Evolutionary conservation across 2,329 filamentous ascomycete genomes (phyloP).

Genomic region (Neofusicoccum ribis): DNA sequence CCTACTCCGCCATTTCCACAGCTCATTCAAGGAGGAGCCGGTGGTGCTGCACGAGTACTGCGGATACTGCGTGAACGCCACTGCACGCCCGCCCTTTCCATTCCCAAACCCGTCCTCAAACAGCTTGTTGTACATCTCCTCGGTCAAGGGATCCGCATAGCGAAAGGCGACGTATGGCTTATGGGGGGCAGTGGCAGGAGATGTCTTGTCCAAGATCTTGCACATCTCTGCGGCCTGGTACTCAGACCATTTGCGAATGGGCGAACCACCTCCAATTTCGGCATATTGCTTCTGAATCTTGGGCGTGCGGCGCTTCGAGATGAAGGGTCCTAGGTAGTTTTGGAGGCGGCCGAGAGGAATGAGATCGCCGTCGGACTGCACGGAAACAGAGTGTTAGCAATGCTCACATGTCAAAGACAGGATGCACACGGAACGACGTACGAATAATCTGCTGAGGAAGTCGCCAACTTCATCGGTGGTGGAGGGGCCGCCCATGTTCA

Average conservation of each 20-base stretch:
- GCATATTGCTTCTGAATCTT: slow-evolving; percentile 97
- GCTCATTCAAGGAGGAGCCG: slow-evolving; percentile 90
- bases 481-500: slow-evolving; percentile 97
- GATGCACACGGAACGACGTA: slow-evolving; percentile 49
- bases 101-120: slow-evolving; percentile 87
- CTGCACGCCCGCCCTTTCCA: slow-evolving; percentile 86
- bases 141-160: slow-evolving; percentile 89
- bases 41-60: slow-evolving; percentile 99
- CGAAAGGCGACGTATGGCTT: slow-evolving; percentile 97
- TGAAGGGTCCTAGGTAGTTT: slow-evolving; percentile 83
- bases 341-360: slow-evolving; percentile 95
- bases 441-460: slow-evolving; percentile 90
- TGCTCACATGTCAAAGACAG: background rate
- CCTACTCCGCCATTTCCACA: slow-evolving; percentile 94
- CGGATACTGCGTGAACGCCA: slow-evolving; percentile 97
- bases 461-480: slow-evolving; percentile 84
- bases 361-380: slow-evolving; percentile 82
- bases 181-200: slow-evolving; percentile 90
- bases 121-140: slow-evolving; percentile 84
- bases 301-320: slow-evolving; percentile 82
- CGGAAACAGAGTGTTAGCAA: background rate
- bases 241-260: slow-evolving; percentile 97
- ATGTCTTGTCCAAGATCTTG: slow-evolving; percentile 89
- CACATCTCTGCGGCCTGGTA: slow-evolving; percentile 94
- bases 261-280: slow-evolving; percentile 94